These are phyloP conservation scores for Hypoxylon sp. DNA, from an alignment of 2,329 filamentous ascomycete genomes.

Conservation along the genomic window DNA sequence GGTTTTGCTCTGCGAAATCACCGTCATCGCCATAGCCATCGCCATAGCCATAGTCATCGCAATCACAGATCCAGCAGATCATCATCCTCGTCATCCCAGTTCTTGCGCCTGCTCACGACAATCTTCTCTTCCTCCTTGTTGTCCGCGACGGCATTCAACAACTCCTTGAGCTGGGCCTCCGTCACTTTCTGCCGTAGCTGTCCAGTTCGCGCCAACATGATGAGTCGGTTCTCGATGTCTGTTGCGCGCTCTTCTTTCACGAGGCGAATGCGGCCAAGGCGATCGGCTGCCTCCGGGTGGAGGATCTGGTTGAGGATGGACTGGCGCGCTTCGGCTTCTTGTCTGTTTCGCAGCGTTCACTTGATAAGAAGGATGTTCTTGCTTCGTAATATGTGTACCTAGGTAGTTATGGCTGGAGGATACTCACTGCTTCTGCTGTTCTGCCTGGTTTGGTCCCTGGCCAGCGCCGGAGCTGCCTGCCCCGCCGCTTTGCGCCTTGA, in stretches of 20 bases:
- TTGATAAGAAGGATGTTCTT: constrained; percentile 28
- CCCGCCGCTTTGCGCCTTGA: constrained; percentile 79
- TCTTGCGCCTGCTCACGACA: constrained; percentile 86
- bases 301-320: constrained; percentile 93
- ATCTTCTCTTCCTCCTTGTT: constrained; percentile 86
- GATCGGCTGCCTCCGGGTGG: constrained; percentile 91
- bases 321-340: constrained; percentile 78
- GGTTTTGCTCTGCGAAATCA: not conserved
- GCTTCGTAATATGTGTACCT: not conserved
- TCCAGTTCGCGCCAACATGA: constrained; percentile 89
- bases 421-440: constrained; percentile 74
- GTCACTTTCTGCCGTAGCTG: constrained; percentile 91
- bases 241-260: constrained; percentile 93
- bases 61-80: constrained; percentile 75
- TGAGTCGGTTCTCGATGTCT: constrained; percentile 92
- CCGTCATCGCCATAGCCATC: not conserved
- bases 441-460: constrained; percentile 61
- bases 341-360: constrained; percentile 53
- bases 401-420: not conserved
- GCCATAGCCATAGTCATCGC: not conserved
- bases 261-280: constrained; percentile 91
- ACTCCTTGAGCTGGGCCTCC: constrained; percentile 92
- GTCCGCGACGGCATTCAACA: constrained; percentile 87
- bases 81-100: constrained; percentile 86
- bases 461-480: constrained; percentile 63